These are phyloP conservation scores for Mycena indigotica DNA, from an alignment of 768 basidiomycete species.

Conservation along the genomic window DNA sequence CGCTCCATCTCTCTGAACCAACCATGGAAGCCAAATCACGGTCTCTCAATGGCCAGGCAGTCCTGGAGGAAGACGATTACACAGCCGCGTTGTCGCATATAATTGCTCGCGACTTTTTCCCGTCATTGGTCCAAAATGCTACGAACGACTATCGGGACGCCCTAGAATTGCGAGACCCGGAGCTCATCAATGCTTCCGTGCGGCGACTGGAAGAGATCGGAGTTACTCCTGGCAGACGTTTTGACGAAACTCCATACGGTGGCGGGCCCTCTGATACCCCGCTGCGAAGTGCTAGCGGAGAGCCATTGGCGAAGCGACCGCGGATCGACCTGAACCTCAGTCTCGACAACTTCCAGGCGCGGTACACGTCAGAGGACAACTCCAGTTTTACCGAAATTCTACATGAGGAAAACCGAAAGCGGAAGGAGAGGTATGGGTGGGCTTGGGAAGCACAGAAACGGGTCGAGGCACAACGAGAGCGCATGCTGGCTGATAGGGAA, in stretches of 20 bases:
- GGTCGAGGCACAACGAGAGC: constrained; percentile 68
- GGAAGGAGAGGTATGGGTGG: constrained; percentile 86
- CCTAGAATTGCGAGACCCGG: constrained; percentile 70
- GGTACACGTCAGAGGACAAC: constrained; percentile 96
- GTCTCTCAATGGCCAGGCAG: constrained; percentile 70
- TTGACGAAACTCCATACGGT: constrained; percentile 69
- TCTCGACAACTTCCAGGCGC: constrained; percentile 86
- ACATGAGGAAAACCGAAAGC: constrained; percentile 81
- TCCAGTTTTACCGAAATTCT: constrained; percentile 93
- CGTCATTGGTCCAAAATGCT: constrained; percentile 86
- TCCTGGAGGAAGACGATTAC: constrained; percentile 94
- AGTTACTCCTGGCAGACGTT: constrained; percentile 56
- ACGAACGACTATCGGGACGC: constrained; percentile 87
- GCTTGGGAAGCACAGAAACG: constrained; percentile 90
- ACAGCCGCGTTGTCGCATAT: constrained; percentile 87
- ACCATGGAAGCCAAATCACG: constrained; percentile 33
- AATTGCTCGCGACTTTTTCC: constrained; percentile 98
- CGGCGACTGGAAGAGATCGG: constrained; percentile 67
- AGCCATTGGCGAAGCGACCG: constrained; percentile 55
- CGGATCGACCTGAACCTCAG: constrained; percentile 64
- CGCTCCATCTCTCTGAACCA: constrained; percentile 5
- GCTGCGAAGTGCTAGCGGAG: constrained; percentile 44
- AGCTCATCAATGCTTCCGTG: constrained; percentile 75
- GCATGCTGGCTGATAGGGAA: constrained; percentile 69
- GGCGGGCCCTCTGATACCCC: constrained; percentile 68